Percentiles rank a stretch among this genome's conserved stretches.
phyloP scores from a whole-genome alignment of 495 filamentous ascomycete genomes.

The Penicillium paradoxum region DNA sequence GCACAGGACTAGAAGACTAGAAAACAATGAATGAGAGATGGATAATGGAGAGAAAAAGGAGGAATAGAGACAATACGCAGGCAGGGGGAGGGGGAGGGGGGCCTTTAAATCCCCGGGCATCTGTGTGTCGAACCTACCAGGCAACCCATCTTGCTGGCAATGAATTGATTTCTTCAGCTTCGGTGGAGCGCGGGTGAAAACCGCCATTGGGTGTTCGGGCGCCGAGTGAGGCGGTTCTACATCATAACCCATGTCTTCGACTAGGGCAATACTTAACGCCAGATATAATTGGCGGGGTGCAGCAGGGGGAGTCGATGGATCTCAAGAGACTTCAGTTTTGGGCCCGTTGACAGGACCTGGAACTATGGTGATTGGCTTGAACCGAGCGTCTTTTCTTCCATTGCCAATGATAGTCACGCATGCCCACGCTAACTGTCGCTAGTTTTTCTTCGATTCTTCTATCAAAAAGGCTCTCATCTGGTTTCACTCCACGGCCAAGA shows the following conservation, averaged over 20 bases:
- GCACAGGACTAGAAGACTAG: constrained; percentile 32
- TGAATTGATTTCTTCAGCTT: neutral
- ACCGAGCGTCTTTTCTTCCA: constrained; percentile 1
- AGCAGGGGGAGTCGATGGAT: constrained; percentile 15
- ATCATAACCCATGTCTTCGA: neutral
- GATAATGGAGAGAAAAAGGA: constrained; percentile 1
- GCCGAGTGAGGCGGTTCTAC: constrained; percentile 4
- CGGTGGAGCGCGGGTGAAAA: constrained; percentile 1
- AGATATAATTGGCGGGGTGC: constrained; percentile 3
- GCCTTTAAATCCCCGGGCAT: constrained; percentile 11
- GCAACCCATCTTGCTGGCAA: constrained; percentile 2
- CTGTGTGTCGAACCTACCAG: constrained; percentile 17
- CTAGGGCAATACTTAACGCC: neutral
- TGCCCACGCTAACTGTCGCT: neutral
- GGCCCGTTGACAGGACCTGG: constrained; percentile 7
- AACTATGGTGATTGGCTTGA: constrained; percentile 10
- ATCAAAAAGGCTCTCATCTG: neutral
- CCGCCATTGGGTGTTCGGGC: neutral
- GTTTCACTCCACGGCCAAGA: constrained; percentile 6
- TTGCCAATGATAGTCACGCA: neutral
- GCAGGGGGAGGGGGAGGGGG: constrained; percentile 1
- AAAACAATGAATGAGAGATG: constrained; percentile 14
- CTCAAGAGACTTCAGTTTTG: neutral
- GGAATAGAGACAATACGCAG: neutral
- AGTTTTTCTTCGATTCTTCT: neutral